These are phyloP conservation scores for Colletotrichum sansevieriae DNA, from an alignment of 2,329 filamentous ascomycete species.

Conservation along the genomic window DNA sequence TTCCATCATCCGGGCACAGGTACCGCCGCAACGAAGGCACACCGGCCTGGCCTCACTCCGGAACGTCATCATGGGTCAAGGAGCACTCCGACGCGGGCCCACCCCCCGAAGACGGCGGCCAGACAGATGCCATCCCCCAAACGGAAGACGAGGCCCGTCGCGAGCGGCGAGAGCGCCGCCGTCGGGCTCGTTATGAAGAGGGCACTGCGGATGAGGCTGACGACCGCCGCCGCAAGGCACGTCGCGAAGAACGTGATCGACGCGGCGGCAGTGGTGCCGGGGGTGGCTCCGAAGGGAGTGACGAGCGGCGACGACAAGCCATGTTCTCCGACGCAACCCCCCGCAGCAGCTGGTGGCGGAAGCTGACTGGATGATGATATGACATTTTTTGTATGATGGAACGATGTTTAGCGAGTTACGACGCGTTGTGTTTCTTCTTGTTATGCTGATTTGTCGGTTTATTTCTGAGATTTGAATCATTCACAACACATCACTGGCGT, in stretches of 20 bases:
- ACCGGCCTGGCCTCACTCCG: constrained; percentile 71
- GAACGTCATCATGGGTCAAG: constrained; percentile 76
- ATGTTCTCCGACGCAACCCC: constrained; percentile 60
- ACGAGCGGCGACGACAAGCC: constrained; percentile 59
- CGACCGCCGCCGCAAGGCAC: constrained; percentile 58
- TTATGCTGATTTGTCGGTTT: constrained; percentile 16
- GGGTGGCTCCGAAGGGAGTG: constrained; percentile 58
- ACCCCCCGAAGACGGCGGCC: constrained; percentile 59
- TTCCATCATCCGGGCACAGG: constrained; percentile 53
- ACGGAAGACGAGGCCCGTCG: constrained; percentile 63
- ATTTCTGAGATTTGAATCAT: background rate
- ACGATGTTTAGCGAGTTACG: constrained; percentile 31
- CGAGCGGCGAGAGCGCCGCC: constrained; percentile 61
- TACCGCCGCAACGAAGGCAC: constrained; percentile 46
- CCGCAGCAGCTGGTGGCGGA: constrained; percentile 72
- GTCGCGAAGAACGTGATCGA: constrained; percentile 59
- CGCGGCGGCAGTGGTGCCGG: constrained; percentile 43
- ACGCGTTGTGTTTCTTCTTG: constrained; percentile 33
- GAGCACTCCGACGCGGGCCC: constrained; percentile 73
- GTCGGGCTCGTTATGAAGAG: constrained; percentile 59
- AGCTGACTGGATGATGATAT: constrained; percentile 59
- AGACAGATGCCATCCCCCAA: constrained; percentile 52
- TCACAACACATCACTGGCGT: background rate
- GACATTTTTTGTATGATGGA: constrained; percentile 29
- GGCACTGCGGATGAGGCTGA: constrained; percentile 57